Evolutionary conservation across 108 stramenopile genomes (phyloP).

Genomic region (Nitzschia sp.): DNA sequence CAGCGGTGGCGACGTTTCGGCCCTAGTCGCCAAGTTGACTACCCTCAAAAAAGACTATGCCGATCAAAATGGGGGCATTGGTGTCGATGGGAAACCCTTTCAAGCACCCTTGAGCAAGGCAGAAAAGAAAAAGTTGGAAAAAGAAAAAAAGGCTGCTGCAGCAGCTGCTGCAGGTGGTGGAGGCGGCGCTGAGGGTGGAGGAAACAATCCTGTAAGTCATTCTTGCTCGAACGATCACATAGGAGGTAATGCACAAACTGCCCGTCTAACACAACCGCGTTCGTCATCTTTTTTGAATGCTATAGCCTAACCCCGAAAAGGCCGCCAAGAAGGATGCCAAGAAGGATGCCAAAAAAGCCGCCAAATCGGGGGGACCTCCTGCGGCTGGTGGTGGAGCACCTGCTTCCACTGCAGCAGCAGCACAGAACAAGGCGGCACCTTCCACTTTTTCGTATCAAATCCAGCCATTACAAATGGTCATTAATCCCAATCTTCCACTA

Average conservation of each 20-base stretch:
- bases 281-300: not conserved
- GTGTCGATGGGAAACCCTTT: constrained; percentile 77
- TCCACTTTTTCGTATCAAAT: constrained; percentile 29
- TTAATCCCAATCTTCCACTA: constrained; percentile 79
- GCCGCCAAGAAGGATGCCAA: constrained; percentile 85
- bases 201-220: not conserved
- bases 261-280: too few relatives aligned
- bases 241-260: too few relatives aligned
- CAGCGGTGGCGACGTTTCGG: constrained; percentile 42
- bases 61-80: constrained; percentile 73
- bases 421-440: constrained; percentile 12
- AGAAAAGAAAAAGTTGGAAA: constrained; percentile 73
- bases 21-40: constrained; percentile 51
- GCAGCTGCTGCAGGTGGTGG: constrained; percentile 9
- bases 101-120: constrained; percentile 66
- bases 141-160: constrained; percentile 44
- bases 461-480: constrained; percentile 62
- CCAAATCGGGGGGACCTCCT: constrained; percentile 49
- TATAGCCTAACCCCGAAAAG: constrained; percentile 10
- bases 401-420: constrained; percentile 11
- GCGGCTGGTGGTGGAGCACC: not conserved
- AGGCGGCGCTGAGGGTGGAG: not conserved
- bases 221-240: not conserved
- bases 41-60: constrained; percentile 68
- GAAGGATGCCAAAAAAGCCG: constrained; percentile 73